Evolutionary conservation across 2,329 filamentous ascomycete species (phyloP), one percentile per base, ranked within the genome.

Genomic region (Didymosphaeria variabile): DNA sequence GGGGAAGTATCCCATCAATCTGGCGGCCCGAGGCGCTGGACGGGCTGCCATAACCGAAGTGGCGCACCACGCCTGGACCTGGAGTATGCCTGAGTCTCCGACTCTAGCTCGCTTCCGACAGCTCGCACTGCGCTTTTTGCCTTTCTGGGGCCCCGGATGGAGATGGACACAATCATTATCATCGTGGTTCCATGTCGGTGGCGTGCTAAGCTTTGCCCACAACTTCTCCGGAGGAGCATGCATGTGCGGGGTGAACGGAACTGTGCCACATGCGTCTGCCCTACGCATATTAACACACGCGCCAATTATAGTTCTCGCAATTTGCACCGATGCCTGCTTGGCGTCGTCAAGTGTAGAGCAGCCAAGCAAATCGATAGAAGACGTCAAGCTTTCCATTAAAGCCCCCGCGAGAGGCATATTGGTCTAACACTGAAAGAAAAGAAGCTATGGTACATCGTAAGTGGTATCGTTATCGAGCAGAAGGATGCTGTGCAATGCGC

Each of bases 11-110:
- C 38, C 38, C 38, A 19, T 42, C 31, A 26, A 9, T 19, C 17
- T 17, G 17, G 47, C 60, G 53, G 58, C 60, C 66, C 64, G 64
- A 66, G 66, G 64, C 56, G 60, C 56, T 63, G 64, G 61, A n/a
- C 31, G 26, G 3, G 2, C 42, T 45, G 42, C 38, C 21, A 53
- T 54, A 53, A 26, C 57, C 57, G 49, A 59, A 5, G 12, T 40
- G 47, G 26, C 56, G 45, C 45, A n/a, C 26, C 21, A 29, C 26
- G 26, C 6, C 26, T 29, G 26, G 4, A 6, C 26, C 26, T 29
- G 26, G 4, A 29, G 15, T 19, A 38, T 17, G 17, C 38, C 17
- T 9, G 38, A 40, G 17, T n/a, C 6, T 40, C 38, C 38, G 38
- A 6, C 38, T 36, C 38, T 3, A 5, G 17, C 38, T 40, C 17